Percentiles rank a stretch among this genome's conserved stretches.
These are phyloP conservation scores for Entophlyctis helioformis DNA, from an alignment of 192 early-diverging fungal genomes.

Conservation along the genomic window DNA sequence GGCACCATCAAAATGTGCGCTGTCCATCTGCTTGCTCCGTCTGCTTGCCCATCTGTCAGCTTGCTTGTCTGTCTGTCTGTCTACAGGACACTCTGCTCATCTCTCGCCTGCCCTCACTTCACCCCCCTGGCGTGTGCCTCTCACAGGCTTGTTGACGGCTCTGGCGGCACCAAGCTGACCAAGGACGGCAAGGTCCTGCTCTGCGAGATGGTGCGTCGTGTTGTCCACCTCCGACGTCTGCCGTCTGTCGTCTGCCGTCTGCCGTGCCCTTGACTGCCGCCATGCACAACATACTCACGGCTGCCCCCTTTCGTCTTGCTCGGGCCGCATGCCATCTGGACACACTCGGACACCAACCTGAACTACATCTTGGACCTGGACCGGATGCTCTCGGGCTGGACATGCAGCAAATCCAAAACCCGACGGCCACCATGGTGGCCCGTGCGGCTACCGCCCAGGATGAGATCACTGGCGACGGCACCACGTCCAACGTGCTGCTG, in stretches of 20 bases:
- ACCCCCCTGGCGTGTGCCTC: neutral
- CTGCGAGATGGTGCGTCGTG: conserved; percentile 77
- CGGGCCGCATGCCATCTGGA: too few relatives aligned
- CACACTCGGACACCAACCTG: too few relatives aligned
- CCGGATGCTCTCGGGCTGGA: too few relatives aligned
- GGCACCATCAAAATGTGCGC: conserved; percentile 97
- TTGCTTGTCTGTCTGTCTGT: too few relatives aligned
- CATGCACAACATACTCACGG: too few relatives aligned
- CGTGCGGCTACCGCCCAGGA: conserved; percentile 98
- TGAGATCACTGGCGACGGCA: conserved; percentile 98
- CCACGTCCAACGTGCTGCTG: conserved; percentile 90
- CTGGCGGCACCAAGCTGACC: conserved; percentile 91
- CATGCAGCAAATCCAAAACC: conserved; percentile 99
- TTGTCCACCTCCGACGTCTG: neutral
- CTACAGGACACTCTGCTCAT: too few relatives aligned
- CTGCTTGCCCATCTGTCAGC: too few relatives aligned
- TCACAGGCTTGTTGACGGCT: conserved; percentile 83
- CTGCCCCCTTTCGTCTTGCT: too few relatives aligned
- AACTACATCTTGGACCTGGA: too few relatives aligned
- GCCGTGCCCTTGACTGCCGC: too few relatives aligned
- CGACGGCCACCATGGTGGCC: conserved; percentile 98
- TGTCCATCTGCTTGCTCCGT: neutral
- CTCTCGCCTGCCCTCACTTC: neutral
- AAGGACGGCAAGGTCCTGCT: conserved; percentile 99
- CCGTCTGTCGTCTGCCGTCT: too few relatives aligned